phyloP scores from a whole-genome alignment of 2,329 filamentous ascomycete genomes.

The Aspergillus puulaauensis region DNA sequence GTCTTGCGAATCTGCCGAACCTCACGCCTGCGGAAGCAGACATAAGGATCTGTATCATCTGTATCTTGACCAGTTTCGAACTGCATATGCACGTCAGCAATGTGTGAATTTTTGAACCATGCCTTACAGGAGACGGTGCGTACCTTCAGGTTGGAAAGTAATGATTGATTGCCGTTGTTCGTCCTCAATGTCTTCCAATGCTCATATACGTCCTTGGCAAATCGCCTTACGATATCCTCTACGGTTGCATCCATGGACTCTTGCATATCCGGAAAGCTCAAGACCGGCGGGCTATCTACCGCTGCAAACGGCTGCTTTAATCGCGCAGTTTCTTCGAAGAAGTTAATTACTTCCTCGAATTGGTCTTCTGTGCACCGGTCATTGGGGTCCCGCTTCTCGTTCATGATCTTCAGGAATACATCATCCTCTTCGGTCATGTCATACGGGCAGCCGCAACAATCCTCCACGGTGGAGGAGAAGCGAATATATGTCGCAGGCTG shows the following conservation, averaged over 20 bases:
- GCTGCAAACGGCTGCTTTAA: constrained; percentile 84
- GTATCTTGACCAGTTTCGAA: constrained; percentile 93
- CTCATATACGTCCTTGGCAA: constrained; percentile 79
- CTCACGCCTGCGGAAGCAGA: constrained; percentile 95
- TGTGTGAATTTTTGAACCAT: neutral
- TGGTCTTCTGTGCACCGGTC: constrained; percentile 79
- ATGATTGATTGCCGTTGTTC: constrained; percentile 64
- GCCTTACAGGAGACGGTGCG: constrained; percentile 10
- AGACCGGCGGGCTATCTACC: constrained; percentile 82
- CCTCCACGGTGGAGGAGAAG: constrained; percentile 96
- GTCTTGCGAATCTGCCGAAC: constrained; percentile 94
- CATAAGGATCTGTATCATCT: constrained; percentile 94
- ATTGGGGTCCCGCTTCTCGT: constrained; percentile 67
- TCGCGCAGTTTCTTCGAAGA: constrained; percentile 85
- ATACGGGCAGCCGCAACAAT: constrained; percentile 86
- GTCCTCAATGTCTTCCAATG: constrained; percentile 79
- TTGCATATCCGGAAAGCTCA: constrained; percentile 72
- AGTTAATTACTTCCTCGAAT: constrained; percentile 91
- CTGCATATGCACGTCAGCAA: constrained; percentile 31
- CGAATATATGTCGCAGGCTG: constrained; percentile 93
- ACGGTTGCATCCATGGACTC: constrained; percentile 62
- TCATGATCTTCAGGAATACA: constrained; percentile 78
- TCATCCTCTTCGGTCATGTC: constrained; percentile 93
- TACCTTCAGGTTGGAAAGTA: constrained; percentile 76
- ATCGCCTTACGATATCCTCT: constrained; percentile 54